These are phyloP conservation scores for Lepidium campestre DNA, from an alignment of 441 rosid species.

Conservation along the genomic window DNA sequence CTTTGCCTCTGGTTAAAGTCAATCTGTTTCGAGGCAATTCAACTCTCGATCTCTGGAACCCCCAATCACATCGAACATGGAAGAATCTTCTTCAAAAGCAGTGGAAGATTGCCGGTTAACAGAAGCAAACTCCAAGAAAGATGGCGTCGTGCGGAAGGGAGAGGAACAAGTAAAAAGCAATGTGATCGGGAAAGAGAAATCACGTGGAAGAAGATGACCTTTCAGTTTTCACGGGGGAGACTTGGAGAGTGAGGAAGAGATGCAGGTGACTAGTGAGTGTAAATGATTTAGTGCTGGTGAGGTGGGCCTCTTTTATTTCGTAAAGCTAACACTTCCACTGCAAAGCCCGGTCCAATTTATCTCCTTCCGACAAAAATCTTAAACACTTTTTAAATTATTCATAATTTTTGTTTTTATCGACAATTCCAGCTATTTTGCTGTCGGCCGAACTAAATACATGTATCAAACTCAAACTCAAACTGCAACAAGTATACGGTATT, in stretches of 20 bases:
- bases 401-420: too few relatives aligned
- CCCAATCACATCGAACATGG: constrained; percentile 21
- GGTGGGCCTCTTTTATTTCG: constrained; percentile 23
- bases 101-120: not conserved
- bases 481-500: too few relatives aligned
- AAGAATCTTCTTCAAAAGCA: not conserved
- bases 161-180: constrained; percentile 2
- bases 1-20: not conserved
- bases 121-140: constrained; percentile 9
- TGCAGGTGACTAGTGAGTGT: not conserved
- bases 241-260: constrained; percentile 23
- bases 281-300: constrained; percentile 10
- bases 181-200: constrained; percentile 13
- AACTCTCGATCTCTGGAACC: constrained; percentile 9
- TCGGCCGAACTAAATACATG: too few relatives aligned
- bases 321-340: not conserved
- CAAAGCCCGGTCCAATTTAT: constrained; percentile 18
- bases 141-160: constrained; percentile 13
- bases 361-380: too few relatives aligned
- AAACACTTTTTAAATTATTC: not conserved
- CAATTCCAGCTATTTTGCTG: too few relatives aligned
- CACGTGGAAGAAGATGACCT: constrained; percentile 28
- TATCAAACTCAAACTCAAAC: too few relatives aligned
- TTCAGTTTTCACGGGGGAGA: constrained; percentile 10
- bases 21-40: not conserved